A percentile compares a stretch with the other conserved stretches of the same genome.
Conservation (phyloP, 441 rosid species). For the Gossypium laxum region DNA sequence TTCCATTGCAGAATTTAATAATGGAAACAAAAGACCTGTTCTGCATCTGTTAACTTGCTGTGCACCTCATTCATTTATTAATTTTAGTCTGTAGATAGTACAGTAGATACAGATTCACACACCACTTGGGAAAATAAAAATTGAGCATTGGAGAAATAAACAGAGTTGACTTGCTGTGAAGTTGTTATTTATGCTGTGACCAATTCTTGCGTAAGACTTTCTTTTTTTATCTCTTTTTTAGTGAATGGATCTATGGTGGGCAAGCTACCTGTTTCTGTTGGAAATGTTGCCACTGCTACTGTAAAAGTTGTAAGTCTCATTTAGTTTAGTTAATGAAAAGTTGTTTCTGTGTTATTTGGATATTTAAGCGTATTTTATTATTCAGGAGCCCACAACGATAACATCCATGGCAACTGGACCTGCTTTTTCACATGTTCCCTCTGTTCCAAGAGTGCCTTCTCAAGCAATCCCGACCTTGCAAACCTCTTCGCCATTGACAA, state of each 20-base stretch:
- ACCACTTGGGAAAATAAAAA: neutral
- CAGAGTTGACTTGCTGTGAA: neutral
- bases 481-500: conserved; percentile 70
- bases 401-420: conserved; percentile 55
- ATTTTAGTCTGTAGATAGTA: conserved; percentile 1
- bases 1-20: neutral
- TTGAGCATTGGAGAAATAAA: neutral
- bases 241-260: conserved; percentile 60
- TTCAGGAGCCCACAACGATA: conserved; percentile 78
- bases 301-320: conserved; percentile 74
- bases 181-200: conserved; percentile 20
- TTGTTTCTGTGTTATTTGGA: conserved; percentile 13
- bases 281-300: conserved; percentile 61
- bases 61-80: conserved; percentile 1
- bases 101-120: neutral
- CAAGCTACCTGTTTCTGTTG: conserved; percentile 62
- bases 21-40: neutral
- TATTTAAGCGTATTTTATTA: conserved; percentile 10
- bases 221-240: conserved; percentile 25
- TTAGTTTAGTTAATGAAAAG: conserved; percentile 21
- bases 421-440: conserved; percentile 52
- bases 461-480: conserved; percentile 67
- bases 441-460: conserved; percentile 60
- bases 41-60: neutral
- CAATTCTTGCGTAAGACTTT: conserved; percentile 10